Conservation (phyloP, 345 rosid species). For the Cochlearia excelsa region DNA sequence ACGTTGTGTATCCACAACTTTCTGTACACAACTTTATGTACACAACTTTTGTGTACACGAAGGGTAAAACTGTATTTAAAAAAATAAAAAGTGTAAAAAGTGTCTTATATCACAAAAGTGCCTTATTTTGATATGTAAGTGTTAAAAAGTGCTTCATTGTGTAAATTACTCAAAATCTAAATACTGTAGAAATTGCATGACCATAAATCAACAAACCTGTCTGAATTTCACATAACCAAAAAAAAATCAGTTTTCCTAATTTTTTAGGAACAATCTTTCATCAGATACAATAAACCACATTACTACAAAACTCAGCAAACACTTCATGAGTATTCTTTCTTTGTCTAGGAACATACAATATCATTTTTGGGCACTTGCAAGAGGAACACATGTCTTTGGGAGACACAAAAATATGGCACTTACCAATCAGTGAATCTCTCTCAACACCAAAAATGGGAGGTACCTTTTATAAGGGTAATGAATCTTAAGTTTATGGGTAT, state of each 20-base stretch:
- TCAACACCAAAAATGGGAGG: conserved; percentile 39
- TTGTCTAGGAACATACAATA: conserved; percentile 34
- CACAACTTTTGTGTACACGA: too few species aligned
- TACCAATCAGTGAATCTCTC: conserved; percentile 21
- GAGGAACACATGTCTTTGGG: conserved; percentile 50
- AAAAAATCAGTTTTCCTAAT: conserved; percentile 15
- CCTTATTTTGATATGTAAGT: too few species aligned
- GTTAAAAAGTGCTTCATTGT: too few species aligned
- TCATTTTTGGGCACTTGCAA: conserved; percentile 12
- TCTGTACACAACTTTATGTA: too few species aligned
- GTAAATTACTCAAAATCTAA: too few species aligned
- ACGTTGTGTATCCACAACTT: too few species aligned
- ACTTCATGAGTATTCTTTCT: conserved; percentile 8
- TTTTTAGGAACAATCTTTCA: conserved; percentile 14
- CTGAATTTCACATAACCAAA: conserved; percentile 26
- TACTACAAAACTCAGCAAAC: conserved; percentile 29
- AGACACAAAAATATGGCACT: conserved; percentile 37
- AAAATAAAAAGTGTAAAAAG: too few species aligned
- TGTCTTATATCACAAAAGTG: too few species aligned
- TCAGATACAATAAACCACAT: conserved; percentile 37
- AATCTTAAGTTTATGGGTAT: conserved; percentile 27
- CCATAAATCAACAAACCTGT: conserved; percentile 21
- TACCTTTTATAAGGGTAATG: conserved; percentile 24
- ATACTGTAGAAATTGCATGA: too few species aligned
- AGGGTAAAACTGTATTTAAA: too few species aligned